A percentile compares a stretch with the other conserved stretches of the same genome.
phyloP scores from a whole-genome alignment of 1,284 basidiomycete genomes.

The Psilocybe mexicana region DNA sequence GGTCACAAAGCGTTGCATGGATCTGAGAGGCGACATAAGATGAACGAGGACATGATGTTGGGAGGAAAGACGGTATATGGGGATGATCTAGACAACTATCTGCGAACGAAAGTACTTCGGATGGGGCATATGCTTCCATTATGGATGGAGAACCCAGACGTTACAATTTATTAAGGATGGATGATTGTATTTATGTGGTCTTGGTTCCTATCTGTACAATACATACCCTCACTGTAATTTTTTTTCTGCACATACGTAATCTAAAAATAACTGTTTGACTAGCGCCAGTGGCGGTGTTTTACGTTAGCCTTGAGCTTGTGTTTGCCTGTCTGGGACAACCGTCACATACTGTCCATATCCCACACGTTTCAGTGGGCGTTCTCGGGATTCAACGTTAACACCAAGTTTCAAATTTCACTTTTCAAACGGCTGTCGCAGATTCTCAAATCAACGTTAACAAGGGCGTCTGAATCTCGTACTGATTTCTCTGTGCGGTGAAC shows the following conservation, averaged over 20 bases:
- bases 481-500: no score
- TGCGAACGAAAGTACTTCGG: conserved; percentile 91
- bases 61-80: conserved; percentile 81
- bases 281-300: neutral
- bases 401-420: no score
- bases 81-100: conserved; percentile 91
- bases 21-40: conserved; percentile 36
- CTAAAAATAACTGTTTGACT: neutral
- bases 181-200: conserved; percentile 6
- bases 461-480: no score
- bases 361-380: no score
- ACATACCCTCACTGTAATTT: neutral
- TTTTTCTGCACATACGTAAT: neutral
- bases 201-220: neutral
- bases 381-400: no score
- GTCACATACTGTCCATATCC: no score
- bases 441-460: no score
- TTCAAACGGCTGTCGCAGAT: no score
- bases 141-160: conserved; percentile 40
- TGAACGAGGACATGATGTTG: conserved; percentile 61
- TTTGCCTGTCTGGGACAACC: no score
- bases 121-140: conserved; percentile 95
- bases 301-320: neutral
- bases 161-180: conserved; percentile 19
- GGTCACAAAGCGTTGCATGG: conserved; percentile 18